Conservation (phyloP, 345 rosid genomes). For the Brassica juncea region DNA sequence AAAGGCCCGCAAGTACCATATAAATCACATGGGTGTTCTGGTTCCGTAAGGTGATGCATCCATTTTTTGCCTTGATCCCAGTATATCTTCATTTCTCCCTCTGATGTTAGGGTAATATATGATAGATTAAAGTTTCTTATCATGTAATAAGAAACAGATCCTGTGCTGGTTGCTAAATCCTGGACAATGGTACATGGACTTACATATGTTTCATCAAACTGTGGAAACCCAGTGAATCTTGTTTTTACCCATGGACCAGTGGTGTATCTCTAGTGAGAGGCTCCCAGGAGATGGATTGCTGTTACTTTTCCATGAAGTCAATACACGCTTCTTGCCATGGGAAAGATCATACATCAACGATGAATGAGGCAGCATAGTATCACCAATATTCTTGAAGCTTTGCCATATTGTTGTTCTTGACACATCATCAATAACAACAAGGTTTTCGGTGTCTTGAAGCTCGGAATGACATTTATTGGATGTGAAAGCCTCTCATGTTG, state of each 20-base stretch:
- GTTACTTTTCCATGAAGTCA: conserved; percentile 35
- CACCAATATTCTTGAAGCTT: conserved; percentile 37
- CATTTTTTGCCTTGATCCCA: conserved; percentile 23
- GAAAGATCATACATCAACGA: conserved; percentile 33
- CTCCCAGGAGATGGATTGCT: conserved; percentile 34
- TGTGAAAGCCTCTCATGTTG: conserved; percentile 10
- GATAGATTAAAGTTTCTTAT: conserved; percentile 30
- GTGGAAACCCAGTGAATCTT: conserved; percentile 30
- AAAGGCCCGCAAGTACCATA: conserved; percentile 37
- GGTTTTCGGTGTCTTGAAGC: conserved; percentile 34
- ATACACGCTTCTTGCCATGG: conserved; percentile 21
- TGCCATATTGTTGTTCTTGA: conserved; percentile 21
- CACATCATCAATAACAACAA: conserved; percentile 36
- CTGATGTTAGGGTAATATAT: conserved; percentile 23
- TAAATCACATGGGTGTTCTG: conserved; percentile 30
- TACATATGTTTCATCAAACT: conserved; percentile 24
- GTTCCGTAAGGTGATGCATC: conserved; percentile 24
- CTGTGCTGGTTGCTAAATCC: conserved; percentile 31
- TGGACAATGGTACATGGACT: conserved; percentile 35
- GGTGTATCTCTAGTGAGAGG: conserved; percentile 33
- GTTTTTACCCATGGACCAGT: conserved; percentile 40
- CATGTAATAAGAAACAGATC: conserved; percentile 14
- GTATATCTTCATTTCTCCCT: conserved; percentile 30
- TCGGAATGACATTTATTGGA: conserved; percentile 27
- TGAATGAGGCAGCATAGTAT: conserved; percentile 37